These are phyloP conservation scores for Colletotrichum scovillei DNA, from an alignment of 2,329 filamentous ascomycete genomes.

Conservation along the genomic window DNA sequence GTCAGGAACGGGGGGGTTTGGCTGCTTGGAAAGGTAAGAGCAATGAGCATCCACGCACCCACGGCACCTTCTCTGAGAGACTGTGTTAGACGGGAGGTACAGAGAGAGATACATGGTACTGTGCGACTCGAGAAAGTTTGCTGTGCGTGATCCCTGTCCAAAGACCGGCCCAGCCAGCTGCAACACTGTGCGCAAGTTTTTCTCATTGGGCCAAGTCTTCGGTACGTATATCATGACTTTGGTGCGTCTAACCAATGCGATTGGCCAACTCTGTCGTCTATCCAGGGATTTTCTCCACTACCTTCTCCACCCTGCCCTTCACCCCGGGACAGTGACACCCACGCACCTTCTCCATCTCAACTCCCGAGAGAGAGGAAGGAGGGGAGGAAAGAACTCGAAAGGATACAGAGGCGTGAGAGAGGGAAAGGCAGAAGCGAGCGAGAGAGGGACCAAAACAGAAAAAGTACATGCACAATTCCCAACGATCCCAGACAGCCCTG, in stretches of 20 bases:
- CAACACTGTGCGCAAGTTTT: slow-evolving; percentile 26
- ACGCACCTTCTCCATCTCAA: slow-evolving; percentile 11
- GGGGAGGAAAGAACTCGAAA: no score
- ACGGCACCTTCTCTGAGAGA: no score
- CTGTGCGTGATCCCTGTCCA: slow-evolving; percentile 7
- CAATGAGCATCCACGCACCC: no score
- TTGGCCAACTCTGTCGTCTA: slow-evolving; percentile 17
- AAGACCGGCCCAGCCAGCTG: not conserved
- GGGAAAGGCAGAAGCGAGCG: not conserved
- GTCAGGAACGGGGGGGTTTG: not conserved
- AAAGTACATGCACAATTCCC: not conserved
- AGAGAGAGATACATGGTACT: not conserved
- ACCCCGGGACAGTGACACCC: not conserved
- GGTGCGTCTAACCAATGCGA: not conserved
- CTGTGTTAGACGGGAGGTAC: no score
- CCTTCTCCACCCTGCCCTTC: not conserved
- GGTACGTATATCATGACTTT: not conserved
- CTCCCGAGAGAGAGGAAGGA: not conserved
- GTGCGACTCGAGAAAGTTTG: slow-evolving; percentile 5
- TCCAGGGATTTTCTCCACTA: not conserved
- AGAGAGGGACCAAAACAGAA: not conserved
- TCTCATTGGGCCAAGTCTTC: not conserved
- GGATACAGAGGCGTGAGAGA: no score
- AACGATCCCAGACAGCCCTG: not conserved
- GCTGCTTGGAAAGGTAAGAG: no score